Conservation (phyloP, 257 asterid species). For the Solanum sitiens region DNA sequence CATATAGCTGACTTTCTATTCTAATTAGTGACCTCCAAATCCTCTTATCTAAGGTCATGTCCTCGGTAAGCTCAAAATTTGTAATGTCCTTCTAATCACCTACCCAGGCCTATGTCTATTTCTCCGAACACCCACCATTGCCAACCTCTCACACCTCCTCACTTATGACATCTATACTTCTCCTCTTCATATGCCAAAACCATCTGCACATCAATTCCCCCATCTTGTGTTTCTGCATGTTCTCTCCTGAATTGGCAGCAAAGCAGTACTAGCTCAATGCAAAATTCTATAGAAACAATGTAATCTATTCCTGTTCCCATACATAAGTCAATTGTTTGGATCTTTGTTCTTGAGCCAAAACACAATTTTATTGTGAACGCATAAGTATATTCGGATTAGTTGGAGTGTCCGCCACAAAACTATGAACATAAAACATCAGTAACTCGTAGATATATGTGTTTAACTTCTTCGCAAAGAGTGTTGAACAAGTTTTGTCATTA, state of each 20-base stretch:
- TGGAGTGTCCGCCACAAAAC: background rate
- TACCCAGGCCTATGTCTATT: background rate
- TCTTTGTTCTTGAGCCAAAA: background rate
- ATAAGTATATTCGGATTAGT: background rate
- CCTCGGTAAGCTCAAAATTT: background rate
- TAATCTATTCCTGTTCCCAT: background rate
- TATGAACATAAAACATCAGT: background rate
- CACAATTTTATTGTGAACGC: background rate
- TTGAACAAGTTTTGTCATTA: background rate
- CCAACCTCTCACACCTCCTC: background rate
- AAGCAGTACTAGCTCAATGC: background rate
- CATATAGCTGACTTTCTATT: background rate
- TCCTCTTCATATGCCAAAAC: background rate
- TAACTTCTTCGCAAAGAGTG: background rate
- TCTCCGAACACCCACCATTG: background rate
- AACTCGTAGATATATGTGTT: background rate
- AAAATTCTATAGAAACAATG: background rate
- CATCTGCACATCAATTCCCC: background rate
- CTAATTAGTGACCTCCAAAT: background rate
- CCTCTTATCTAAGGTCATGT: background rate
- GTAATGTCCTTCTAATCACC: background rate
- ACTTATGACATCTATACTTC: background rate
- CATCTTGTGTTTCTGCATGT: background rate
- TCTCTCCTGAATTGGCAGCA: background rate
- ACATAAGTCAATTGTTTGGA: background rate